Evolutionary conservation across 164 flowering plant genomes (phyloP), one percentile per base, ranked within the genome.

Genomic region (Tetracentron sinense): DNA sequence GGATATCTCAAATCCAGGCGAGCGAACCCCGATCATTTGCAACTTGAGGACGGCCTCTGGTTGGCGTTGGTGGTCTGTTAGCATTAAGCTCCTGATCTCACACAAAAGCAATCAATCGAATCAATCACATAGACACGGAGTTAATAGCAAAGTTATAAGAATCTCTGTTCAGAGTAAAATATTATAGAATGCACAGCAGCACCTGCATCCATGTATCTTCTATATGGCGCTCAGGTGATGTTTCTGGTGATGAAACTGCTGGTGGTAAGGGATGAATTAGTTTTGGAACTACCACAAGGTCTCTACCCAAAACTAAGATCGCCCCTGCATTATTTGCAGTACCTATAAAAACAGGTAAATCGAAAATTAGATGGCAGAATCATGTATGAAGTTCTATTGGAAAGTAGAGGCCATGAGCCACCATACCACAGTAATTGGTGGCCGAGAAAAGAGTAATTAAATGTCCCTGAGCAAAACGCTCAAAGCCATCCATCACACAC

Each of bases 151-250:
- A 19, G 0, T 4, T 5, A 54, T 12, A 53, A 31, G 14, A 31
- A 2, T 20, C n/a, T 23, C 10, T 1, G 7, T 29, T 8, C n/a
- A 28, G 48, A 33, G 28, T 7, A 17, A 23, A 16, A 2, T 4
- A 21, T 17, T 15, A 23, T 31, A 67, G 61, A 51, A 17, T 11
- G 42, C 11, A n/a, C n/a, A 27, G 50, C 42, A 27, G 1, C 11
- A 93, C 99, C 97, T 95, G 99, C 99, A 95, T 95, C 99, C 98
- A 95, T 30, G 98, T 92, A 68, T 92, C 98, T 63, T 95, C 99
- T 61, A 84, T 81, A 59, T 90, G 99, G 42, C 83, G 89, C 62
- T 92, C 97, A 2, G 99, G 97, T 21, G 97, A 92, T 46, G 88
- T 64, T 75, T 95, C 98, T 52, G 97, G 94, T 1, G 97, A 92